Evolutionary conservation across 192 early-diverging fungal species (phyloP).

Genomic region (Umbelopsis ramanniana): DNA sequence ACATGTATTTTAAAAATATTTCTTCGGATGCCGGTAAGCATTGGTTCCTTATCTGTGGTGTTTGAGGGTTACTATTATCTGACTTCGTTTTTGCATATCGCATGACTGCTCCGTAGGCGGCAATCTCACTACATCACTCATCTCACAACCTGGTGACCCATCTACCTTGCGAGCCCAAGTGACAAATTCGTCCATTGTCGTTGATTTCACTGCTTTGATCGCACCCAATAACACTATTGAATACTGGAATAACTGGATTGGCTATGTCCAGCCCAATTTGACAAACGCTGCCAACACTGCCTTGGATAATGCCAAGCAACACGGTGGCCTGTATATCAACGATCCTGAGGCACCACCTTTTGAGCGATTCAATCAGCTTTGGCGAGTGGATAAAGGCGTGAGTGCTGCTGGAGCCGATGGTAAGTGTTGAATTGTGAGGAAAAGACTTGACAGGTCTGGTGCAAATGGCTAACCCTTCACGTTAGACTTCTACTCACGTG

Average conservation of each 20-base stretch:
- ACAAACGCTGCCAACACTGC: constrained; percentile 24
- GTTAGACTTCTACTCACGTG: constrained; percentile 48
- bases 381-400: constrained; percentile 27
- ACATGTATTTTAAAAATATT: constrained; percentile 38
- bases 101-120: background rate
- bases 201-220: constrained; percentile 32
- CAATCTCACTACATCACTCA: constrained; percentile 16
- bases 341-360: constrained; percentile 38
- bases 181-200: constrained; percentile 31
- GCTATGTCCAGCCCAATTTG: constrained; percentile 19
- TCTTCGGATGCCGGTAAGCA: constrained; percentile 47
- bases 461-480: too few species aligned
- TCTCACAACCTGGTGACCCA: constrained; percentile 26
- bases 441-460: background rate
- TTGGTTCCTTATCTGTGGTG: background rate
- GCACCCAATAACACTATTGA: constrained; percentile 16
- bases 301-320: constrained; percentile 2
- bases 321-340: constrained; percentile 28
- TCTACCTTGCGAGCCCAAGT: constrained; percentile 28
- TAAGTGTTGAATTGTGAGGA: background rate
- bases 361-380: constrained; percentile 32
- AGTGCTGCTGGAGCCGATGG: constrained; percentile 22
- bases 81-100: too few species aligned
- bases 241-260: constrained; percentile 28
- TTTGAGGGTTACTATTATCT: too few species aligned